Conservation (phyloP, 83 land plant species). For the Isoetes engelmannii region DNA sequence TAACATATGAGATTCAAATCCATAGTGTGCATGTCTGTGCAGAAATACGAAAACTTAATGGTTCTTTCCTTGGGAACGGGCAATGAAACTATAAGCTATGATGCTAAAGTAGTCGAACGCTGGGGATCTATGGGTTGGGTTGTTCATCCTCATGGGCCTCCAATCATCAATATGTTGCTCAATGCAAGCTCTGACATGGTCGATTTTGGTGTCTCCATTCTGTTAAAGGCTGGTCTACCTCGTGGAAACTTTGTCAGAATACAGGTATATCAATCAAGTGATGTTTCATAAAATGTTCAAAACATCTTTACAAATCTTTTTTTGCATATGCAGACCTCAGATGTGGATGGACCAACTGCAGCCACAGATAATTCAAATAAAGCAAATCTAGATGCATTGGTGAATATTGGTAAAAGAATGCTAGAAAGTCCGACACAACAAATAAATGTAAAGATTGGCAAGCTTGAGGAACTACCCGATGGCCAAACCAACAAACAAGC, state of each 20-base stretch:
- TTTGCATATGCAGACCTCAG: background rate
- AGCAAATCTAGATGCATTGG: constrained; percentile 33
- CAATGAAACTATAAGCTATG: constrained; percentile 4
- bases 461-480: background rate
- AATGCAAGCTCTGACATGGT: constrained; percentile 35
- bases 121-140: background rate
- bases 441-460: constrained; percentile 28
- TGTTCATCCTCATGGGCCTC: background rate
- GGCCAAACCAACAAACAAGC: constrained; percentile 16
- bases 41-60: constrained; percentile 20
- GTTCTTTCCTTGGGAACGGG: constrained; percentile 38
- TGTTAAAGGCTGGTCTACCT: constrained; percentile 22
- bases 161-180: constrained; percentile 19
- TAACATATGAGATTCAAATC: background rate
- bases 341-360: constrained; percentile 6
- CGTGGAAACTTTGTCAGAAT: constrained; percentile 30
- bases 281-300: constrained; percentile 7
- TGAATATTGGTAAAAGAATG: constrained; percentile 27
- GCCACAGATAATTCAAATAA: constrained; percentile 26
- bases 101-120: constrained; percentile 11
- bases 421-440: constrained; percentile 26
- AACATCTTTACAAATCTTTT: no score
- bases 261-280: constrained; percentile 15
- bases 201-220: constrained; percentile 19
- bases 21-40: background rate